Evolutionary conservation across 768 basidiomycete genomes (phyloP).

Genomic region (Hydnomerulius pinastri): DNA sequence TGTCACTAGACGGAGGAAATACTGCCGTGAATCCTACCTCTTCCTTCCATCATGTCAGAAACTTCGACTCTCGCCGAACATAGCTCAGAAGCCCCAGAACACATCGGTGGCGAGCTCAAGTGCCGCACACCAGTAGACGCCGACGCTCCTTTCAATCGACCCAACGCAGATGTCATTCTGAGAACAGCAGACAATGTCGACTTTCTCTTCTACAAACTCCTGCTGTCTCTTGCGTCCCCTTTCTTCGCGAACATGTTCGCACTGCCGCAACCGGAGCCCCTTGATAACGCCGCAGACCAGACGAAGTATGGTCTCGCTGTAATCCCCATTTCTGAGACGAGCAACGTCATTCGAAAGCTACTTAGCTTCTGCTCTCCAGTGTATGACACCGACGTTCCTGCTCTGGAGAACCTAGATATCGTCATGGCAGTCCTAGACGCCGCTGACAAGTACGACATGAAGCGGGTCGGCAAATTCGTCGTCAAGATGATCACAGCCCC

Average conservation of each 20-base stretch:
- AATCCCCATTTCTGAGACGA: constrained; percentile 51
- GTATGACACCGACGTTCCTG: constrained; percentile 35
- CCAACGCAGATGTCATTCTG: constrained; percentile 53
- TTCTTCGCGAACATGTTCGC: constrained; percentile 60
- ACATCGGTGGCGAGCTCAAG: constrained; percentile 4
- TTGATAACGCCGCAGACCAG: constrained; percentile 29
- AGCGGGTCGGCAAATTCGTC: constrained; percentile 39
- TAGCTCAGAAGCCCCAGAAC: constrained; percentile 6
- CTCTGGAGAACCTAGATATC: constrained; percentile 39
- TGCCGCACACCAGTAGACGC: constrained; percentile 27
- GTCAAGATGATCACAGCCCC: constrained; percentile 34
- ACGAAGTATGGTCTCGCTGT: constrained; percentile 40
- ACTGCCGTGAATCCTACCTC: background rate
- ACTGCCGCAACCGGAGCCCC: constrained; percentile 43
- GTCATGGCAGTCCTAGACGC: constrained; percentile 46
- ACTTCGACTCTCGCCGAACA: constrained; percentile 6
- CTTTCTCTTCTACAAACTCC: constrained; percentile 55
- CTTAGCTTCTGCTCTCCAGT: constrained; percentile 53
- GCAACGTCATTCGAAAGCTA: constrained; percentile 40
- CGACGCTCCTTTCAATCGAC: constrained; percentile 47
- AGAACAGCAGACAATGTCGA: constrained; percentile 52
- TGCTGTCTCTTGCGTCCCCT: constrained; percentile 57
- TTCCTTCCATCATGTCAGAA: constrained; percentile 15
- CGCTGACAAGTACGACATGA: constrained; percentile 54
- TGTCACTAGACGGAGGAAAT: background rate